These are phyloP conservation scores for Plasmodium ovale DNA, from an alignment of 169 alveolate genomes.

Conservation along the genomic window DNA sequence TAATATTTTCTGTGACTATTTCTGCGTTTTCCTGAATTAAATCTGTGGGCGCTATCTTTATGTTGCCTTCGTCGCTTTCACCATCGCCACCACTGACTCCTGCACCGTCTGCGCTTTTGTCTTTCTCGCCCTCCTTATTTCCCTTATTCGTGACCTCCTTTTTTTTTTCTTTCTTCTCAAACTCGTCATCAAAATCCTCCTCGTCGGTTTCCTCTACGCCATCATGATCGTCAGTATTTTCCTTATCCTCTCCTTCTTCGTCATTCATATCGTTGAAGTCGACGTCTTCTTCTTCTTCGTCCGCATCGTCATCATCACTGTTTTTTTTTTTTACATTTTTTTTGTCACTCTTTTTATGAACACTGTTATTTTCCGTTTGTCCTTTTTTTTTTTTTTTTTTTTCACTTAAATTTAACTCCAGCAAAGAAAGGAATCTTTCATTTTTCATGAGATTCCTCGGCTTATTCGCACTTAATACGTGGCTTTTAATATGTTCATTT, in stretches of 20 bases:
- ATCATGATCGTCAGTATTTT: constrained; percentile 5
- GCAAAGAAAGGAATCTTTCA: constrained; percentile 42
- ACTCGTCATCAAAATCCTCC: neutral
- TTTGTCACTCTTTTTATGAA: neutral
- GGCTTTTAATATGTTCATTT: constrained; percentile 10
- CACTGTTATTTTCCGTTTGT: neutral
- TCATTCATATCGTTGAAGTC: constrained; percentile 24
- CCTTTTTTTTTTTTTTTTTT: constrained; percentile 11
- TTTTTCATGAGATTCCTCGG: constrained; percentile 3
- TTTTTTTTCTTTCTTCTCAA: neutral
- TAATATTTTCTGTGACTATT: constrained; percentile 16
- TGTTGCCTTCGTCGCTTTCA: neutral
- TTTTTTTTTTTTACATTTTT: constrained; percentile 5
- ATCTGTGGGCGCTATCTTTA: neutral
- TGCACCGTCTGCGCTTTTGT: neutral
- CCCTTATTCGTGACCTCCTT: neutral
- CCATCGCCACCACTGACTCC: neutral
- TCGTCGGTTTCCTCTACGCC: neutral
- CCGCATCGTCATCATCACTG: constrained; percentile 7
- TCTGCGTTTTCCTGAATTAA: neutral
- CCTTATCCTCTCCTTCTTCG: constrained; percentile 19
- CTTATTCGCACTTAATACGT: constrained; percentile 7
- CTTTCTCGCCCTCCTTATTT: neutral
- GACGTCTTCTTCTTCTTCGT: constrained; percentile 2
- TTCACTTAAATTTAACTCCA: constrained; percentile 21